A percentile compares a stretch with the other conserved stretches of the same genome.
These are phyloP conservation scores for Suhomyces pyralidae DNA, from an alignment of 805 yeast genomes.

Conservation along the genomic window DNA sequence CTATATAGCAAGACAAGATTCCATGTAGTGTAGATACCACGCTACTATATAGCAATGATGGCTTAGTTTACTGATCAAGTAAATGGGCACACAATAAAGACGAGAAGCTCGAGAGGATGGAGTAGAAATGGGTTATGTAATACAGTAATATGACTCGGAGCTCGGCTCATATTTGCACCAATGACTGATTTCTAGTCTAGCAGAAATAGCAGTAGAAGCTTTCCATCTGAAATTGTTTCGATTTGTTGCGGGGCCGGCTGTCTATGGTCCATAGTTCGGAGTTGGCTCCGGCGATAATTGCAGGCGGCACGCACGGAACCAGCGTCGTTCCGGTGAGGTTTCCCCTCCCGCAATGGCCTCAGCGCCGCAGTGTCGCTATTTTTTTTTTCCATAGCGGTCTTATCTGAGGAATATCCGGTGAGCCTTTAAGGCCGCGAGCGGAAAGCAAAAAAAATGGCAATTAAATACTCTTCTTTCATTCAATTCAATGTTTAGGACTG, in stretches of 20 bases:
- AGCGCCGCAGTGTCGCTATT: background rate
- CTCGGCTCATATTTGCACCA: background rate
- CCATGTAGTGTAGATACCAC: background rate
- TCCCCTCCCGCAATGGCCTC: background rate
- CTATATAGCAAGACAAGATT: background rate
- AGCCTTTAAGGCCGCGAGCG: background rate
- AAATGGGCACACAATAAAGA: background rate
- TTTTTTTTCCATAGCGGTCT: background rate
- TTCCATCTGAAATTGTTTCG: no score
- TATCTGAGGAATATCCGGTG: background rate
- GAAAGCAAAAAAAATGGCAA: background rate
- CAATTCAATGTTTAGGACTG: constrained; percentile 1
- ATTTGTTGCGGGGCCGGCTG: background rate
- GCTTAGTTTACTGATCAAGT: background rate
- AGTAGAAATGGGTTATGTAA: background rate
- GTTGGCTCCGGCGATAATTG: background rate
- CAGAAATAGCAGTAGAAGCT: no score
- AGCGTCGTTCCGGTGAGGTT: background rate
- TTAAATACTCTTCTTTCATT: background rate
- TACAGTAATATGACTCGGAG: background rate
- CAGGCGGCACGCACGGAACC: background rate
- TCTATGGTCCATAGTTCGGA: background rate
- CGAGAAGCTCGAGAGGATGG: background rate
- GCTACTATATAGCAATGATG: background rate
- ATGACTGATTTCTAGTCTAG: no score